phyloP scores from a whole-genome alignment of 1,139 yeast species.

The Candida dubliniensis region DNA sequence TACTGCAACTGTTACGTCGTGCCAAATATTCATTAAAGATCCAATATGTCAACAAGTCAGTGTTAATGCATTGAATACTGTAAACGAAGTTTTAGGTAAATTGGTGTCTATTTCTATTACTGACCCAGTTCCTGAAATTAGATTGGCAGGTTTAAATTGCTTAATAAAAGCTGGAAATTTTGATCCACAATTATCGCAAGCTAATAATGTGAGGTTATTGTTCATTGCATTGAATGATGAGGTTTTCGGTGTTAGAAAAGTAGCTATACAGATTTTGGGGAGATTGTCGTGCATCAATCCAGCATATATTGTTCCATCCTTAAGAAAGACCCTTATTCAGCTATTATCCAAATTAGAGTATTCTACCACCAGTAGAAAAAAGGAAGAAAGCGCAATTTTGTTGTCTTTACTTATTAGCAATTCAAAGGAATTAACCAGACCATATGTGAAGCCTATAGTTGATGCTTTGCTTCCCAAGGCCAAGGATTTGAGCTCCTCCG shows the following conservation, averaged over 20 bases:
- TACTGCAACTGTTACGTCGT: slow-evolving; percentile 82
- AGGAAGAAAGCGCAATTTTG: slow-evolving; percentile 83
- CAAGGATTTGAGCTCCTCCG: slow-evolving; percentile 69
- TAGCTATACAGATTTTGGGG: slow-evolving; percentile 80
- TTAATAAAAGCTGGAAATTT: slow-evolving; percentile 63
- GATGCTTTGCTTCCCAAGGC: slow-evolving; percentile 81
- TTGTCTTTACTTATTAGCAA: slow-evolving; percentile 73
- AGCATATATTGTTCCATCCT: slow-evolving; percentile 91
- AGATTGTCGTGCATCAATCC: slow-evolving; percentile 85
- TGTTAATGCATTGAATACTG: slow-evolving; percentile 78
- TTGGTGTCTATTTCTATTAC: slow-evolving; percentile 84
- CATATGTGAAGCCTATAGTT: slow-evolving; percentile 87
- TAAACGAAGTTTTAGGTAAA: slow-evolving; percentile 80
- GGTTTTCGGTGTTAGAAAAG: slow-evolving; percentile 75
- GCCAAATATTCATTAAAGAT: slow-evolving; percentile 75
- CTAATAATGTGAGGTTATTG: slow-evolving; percentile 79
- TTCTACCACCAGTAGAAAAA: slow-evolving; percentile 71
- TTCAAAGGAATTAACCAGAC: slow-evolving; percentile 78
- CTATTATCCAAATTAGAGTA: slow-evolving; percentile 81
- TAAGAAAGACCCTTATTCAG: slow-evolving; percentile 83
- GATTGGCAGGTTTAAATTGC: slow-evolving; percentile 74
- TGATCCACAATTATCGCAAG: slow-evolving; percentile 92
- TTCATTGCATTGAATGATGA: slow-evolving; percentile 94
- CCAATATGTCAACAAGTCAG: slow-evolving; percentile 86
- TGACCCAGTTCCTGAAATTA: slow-evolving; percentile 80